A percentile compares a stretch with the other conserved stretches of the same genome.
These are phyloP conservation scores for Sporothrix humicola DNA, from an alignment of 2,329 filamentous ascomycete genomes.

Conservation along the genomic window DNA sequence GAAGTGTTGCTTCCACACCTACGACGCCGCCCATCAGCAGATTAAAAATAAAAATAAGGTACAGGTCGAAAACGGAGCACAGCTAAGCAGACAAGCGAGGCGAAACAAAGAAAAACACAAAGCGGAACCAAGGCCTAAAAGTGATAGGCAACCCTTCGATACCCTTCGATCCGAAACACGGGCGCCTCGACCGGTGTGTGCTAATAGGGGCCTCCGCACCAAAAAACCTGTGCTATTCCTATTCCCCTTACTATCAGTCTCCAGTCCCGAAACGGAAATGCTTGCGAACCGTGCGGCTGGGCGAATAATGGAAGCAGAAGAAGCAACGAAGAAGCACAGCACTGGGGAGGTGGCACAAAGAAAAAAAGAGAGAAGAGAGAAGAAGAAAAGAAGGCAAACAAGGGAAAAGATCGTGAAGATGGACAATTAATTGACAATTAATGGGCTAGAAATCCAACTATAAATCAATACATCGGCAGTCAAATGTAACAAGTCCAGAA, in stretches of 20 bases:
- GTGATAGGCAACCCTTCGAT: neutral
- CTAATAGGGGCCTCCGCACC: neutral
- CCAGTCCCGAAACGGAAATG: conserved; percentile 9
- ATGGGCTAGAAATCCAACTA: neutral
- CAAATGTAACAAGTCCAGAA: neutral
- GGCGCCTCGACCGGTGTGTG: conserved; percentile 23
- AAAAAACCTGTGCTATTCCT: neutral
- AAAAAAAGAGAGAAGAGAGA: neutral
- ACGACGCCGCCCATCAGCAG: neutral
- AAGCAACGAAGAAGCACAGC: neutral
- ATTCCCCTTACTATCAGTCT: too few species aligned
- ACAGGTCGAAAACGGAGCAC: neutral
- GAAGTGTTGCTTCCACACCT: too few species aligned
- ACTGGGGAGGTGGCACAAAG: neutral
- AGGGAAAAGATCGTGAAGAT: neutral
- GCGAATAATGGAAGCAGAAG: neutral
- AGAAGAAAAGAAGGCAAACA: neutral
- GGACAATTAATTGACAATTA: too few species aligned
- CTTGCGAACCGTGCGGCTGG: neutral
- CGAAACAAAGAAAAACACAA: neutral
- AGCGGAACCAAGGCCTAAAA: neutral
- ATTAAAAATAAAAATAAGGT: neutral
- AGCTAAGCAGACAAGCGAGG: neutral
- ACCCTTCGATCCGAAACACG: conserved; percentile 2
- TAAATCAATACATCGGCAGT: neutral